These are phyloP conservation scores for Cutaneotrichosporon sp. DNA, from an alignment of 1,284 basidiomycete species.

Conservation along the genomic window DNA sequence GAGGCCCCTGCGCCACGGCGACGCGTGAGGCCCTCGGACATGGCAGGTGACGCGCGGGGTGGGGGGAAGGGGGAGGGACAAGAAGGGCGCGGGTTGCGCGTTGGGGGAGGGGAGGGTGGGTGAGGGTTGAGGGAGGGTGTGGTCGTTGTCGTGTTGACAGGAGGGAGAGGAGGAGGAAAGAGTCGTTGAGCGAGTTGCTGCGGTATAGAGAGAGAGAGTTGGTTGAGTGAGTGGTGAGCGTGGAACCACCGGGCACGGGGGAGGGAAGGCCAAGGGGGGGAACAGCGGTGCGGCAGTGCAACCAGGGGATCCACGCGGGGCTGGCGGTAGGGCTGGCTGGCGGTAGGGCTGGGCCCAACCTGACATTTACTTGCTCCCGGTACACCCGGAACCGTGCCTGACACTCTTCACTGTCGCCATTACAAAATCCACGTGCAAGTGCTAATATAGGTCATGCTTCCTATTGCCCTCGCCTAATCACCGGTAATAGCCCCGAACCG, in stretches of 20 bases:
- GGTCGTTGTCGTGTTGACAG: neutral
- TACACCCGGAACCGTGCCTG: neutral
- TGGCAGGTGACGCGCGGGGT: constrained; percentile 15
- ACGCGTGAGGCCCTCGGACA: constrained; percentile 52
- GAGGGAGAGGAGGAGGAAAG: neutral
- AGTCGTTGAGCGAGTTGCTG: no score
- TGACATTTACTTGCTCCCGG: no score
- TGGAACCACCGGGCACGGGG: no score
- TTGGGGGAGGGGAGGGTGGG: neutral
- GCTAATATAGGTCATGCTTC: neutral
- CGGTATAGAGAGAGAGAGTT: no score
- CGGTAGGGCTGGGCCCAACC: no score
- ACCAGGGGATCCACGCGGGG: neutral
- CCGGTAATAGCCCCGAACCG: neutral
- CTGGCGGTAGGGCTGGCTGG: neutral
- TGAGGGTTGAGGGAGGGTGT: neutral
- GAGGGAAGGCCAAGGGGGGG: no score
- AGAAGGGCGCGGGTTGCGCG: neutral
- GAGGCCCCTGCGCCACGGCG: constrained; percentile 49
- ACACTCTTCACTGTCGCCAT: neutral
- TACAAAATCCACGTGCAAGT: neutral
- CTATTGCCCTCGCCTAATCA: neutral
- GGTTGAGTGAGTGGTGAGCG: neutral
- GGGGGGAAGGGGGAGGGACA: neutral
- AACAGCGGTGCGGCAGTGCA: neutral